Percentiles rank a stretch among this genome's conserved stretches.
phyloP scores from a whole-genome alignment of 2,329 filamentous ascomycete species.

The Thelonectria rubi region DNA sequence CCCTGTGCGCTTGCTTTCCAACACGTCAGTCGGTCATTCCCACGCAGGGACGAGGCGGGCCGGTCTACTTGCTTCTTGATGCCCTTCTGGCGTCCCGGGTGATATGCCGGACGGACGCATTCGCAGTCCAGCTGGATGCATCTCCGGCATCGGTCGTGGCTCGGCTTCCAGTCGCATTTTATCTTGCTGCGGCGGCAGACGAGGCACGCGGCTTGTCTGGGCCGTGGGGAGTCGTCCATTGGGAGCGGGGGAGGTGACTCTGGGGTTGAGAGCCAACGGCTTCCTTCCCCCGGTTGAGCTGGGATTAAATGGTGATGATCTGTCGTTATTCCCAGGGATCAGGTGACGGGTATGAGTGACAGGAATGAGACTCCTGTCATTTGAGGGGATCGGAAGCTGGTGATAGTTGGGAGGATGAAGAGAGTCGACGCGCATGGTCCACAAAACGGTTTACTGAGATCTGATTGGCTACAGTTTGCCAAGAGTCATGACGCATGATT shows the following conservation, averaged over 20 bases:
- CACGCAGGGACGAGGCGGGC: not conserved
- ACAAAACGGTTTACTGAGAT: constrained; percentile 10
- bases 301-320: not conserved
- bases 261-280: constrained; percentile 43
- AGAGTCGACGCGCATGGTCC: not conserved
- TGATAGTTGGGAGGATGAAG: not conserved
- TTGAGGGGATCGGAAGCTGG: not conserved
- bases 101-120: constrained; percentile 76
- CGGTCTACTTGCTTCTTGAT: constrained; percentile 72
- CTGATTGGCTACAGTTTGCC: constrained; percentile 6
- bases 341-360: not conserved
- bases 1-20: constrained; percentile 73
- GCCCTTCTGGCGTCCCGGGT: constrained; percentile 77
- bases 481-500: not conserved
- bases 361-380: not conserved
- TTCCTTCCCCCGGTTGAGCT: not conserved
- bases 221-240: constrained; percentile 41
- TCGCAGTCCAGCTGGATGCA: constrained; percentile 67
- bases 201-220: constrained; percentile 64
- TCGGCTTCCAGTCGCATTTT: constrained; percentile 67
- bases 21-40: constrained; percentile 19
- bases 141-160: constrained; percentile 65
- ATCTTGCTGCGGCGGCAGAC: constrained; percentile 74
- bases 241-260: constrained; percentile 48
- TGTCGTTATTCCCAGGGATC: not conserved